Base-by-base conservation (phyloP, 2,329 filamentous ascomycete species). In the Fusarium sp. region DNA sequence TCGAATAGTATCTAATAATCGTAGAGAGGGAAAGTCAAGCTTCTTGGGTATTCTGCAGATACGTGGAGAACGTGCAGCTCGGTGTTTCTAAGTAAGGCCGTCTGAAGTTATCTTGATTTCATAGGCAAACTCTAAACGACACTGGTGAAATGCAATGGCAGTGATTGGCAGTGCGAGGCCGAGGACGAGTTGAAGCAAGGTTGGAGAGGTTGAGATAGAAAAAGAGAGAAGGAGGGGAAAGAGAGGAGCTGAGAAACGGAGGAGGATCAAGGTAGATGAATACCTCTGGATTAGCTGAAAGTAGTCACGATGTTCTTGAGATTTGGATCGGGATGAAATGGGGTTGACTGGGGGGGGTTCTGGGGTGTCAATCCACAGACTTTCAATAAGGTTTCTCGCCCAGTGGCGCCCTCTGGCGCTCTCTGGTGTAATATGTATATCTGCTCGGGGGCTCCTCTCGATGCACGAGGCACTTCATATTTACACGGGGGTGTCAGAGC, bases 301-400 rank as follows among this genome's bases (percentile, higher is more conserved):
- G 61, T 63, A 66, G 65, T 70, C 68, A 67, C 68, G 70, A 73
- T 72, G 65, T 52, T 72, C 60, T 66, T 63, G 63, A 68, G 48
- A 58, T 67, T 68, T 62, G 61, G 67, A 69, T 66, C 55, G 65
- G 69, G 56, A 72, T 70, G 63, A 60, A 28, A 70, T 62, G 55
- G 63, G 57, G 52, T 71, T 58, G 51, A 66, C 63, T 60, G 57
- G 49, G 67, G 54, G 67, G 54, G 66, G 59, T 51, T 71, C 69
- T 61, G 65, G 70, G 58, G 57, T 72, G 60, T 73, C 49, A 61
- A 68, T 52, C 66, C 62, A 67, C 53, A 63, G 53, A 58, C 56
- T 66, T 61, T 71, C 69, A 73, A 74, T 74, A 74, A 75, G 71
- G 72, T 74, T 74, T 74, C 61, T 57, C 64, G 34, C 65, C 55